These are phyloP conservation scores for Hypsizygus marmoreus DNA, from an alignment of 768 basidiomycete genomes.

Conservation along the genomic window DNA sequence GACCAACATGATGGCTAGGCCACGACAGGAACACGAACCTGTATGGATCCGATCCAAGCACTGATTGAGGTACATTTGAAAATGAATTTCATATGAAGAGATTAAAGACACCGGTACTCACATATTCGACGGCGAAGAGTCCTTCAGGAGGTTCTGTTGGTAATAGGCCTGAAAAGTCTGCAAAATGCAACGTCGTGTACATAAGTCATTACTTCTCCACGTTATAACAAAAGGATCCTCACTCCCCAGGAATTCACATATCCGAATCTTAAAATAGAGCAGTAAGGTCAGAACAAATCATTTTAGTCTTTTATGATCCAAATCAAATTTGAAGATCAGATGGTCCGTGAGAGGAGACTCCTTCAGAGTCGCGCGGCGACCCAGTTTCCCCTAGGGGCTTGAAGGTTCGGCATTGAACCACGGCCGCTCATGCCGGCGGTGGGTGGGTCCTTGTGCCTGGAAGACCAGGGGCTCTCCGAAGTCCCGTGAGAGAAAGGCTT, in stretches of 20 bases:
- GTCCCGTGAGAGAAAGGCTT: not conserved
- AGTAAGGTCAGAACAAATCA: slow-evolving; percentile 11
- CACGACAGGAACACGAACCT: slow-evolving; percentile 37
- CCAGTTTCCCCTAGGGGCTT: too few relatives aligned
- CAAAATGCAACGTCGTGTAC: not conserved
- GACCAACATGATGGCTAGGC: not conserved
- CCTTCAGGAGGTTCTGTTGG: slow-evolving; percentile 48
- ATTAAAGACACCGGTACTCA: slow-evolving; percentile 27
- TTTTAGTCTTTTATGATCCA: too few relatives aligned
- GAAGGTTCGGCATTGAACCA: too few relatives aligned
- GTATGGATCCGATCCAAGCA: slow-evolving; percentile 81
- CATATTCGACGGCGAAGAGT: slow-evolving; percentile 65
- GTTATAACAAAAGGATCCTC: slow-evolving; percentile 22
- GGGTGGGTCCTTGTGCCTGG: not conserved
- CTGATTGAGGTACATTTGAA: slow-evolving; percentile 38
- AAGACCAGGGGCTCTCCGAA: not conserved
- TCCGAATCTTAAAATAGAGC: slow-evolving; percentile 49
- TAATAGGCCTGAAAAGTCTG: slow-evolving; percentile 80
- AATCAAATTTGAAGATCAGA: too few relatives aligned
- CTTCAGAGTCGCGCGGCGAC: too few relatives aligned
- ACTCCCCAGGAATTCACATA: slow-evolving; percentile 79
- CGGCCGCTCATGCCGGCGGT: slow-evolving; percentile 5
- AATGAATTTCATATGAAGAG: not conserved
- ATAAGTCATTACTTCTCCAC: not conserved
- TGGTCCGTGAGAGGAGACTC: too few relatives aligned